These are phyloP conservation scores for Elsinoe necatrix DNA, from an alignment of 2,329 filamentous ascomycete genomes.

Conservation along the genomic window DNA sequence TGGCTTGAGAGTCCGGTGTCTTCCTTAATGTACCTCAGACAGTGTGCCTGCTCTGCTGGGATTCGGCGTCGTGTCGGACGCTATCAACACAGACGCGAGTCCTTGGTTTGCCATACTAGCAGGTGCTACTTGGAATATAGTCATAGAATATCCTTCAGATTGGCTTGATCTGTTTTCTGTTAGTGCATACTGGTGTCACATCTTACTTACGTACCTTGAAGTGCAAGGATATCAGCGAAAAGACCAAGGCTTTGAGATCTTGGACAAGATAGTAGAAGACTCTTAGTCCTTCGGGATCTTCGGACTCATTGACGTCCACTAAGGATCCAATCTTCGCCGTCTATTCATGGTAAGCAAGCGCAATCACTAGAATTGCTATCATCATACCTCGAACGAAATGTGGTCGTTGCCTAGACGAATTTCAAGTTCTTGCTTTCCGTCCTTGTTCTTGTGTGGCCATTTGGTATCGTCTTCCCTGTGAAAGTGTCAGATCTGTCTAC, in stretches of 20 bases:
- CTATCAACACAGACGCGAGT: too few species aligned
- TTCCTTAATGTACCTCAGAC: not conserved
- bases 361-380: too few species aligned
- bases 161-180: conserved; percentile 25
- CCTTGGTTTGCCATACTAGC: not conserved
- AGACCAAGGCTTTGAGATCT: conserved; percentile 91
- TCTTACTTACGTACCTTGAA: conserved; percentile 62
- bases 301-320: conserved; percentile 91
- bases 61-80: too few species aligned
- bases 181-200: conserved; percentile 5
- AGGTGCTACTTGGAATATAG: too few species aligned
- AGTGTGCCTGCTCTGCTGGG: too few species aligned
- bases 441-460: conserved; percentile 99
- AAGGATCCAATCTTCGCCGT: conserved; percentile 97
- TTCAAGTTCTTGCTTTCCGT: conserved; percentile 91
- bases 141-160: conserved; percentile 20
- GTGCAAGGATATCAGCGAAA: conserved; percentile 90
- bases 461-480: conserved; percentile 90
- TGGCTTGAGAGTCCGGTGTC: not conserved
- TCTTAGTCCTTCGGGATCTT: conserved; percentile 87
- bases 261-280: conserved; percentile 99
- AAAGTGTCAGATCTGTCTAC: not conserved
- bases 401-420: conserved; percentile 90
- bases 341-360: conserved; percentile 49
- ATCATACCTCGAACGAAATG: conserved; percentile 86